Evolutionary conservation across 75 land plant genomes (phyloP).

Genomic region (Cupressus sempervirens): DNA sequence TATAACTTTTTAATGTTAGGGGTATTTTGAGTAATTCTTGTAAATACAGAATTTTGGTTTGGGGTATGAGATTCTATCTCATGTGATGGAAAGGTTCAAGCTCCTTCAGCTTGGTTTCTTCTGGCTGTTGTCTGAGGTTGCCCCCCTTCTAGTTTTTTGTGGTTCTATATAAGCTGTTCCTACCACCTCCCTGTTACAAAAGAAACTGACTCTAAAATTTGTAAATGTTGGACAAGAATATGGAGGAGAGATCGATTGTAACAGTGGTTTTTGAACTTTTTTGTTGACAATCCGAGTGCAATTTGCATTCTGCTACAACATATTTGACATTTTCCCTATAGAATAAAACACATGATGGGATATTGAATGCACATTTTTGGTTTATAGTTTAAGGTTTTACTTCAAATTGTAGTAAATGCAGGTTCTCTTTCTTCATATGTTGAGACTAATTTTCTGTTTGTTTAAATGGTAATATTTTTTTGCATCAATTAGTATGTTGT

Average conservation of each 20-base stretch:
- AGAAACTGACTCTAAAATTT: background rate
- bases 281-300: background rate
- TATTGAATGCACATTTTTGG: background rate
- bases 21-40: background rate
- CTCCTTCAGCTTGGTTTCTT: background rate
- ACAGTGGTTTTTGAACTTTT: background rate
- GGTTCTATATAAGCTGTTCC: background rate
- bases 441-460: background rate
- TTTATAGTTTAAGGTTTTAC: background rate
- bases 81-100: background rate
- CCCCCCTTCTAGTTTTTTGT: background rate
- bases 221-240: background rate
- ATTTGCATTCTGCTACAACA: background rate
- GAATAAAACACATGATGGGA: background rate
- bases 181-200: background rate
- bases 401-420: background rate
- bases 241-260: background rate
- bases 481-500: background rate
- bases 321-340: background rate
- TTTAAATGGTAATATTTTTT: background rate
- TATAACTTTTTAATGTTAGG: background rate
- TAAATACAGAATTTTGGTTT: background rate
- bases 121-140: background rate
- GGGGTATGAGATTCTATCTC: background rate
- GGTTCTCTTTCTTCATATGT: background rate